Conservation (phyloP, 2,329 filamentous ascomycete genomes). For the Septoria petroselini region DNA sequence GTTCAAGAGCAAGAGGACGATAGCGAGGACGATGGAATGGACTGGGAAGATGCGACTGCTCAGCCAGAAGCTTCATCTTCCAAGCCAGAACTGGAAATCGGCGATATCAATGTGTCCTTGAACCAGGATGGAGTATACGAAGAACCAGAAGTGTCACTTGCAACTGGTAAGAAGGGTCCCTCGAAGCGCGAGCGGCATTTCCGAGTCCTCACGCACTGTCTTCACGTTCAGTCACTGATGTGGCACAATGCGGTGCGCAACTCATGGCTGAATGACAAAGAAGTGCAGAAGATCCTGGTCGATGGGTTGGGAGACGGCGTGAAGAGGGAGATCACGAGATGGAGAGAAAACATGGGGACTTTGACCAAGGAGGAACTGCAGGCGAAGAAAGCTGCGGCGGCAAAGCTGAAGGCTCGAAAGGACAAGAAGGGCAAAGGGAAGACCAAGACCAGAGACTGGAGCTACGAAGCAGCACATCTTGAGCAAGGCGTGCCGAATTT, state of each 20-base stretch:
- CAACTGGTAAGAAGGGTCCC: conserved; percentile 69
- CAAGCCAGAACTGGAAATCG: conserved; percentile 31
- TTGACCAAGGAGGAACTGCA: conserved; percentile 39
- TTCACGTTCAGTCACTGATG: conserved; percentile 83
- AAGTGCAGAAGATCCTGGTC: conserved; percentile 72
- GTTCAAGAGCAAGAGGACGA: conserved; percentile 48
- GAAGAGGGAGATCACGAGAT: conserved; percentile 70
- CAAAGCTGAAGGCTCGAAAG: conserved; percentile 42
- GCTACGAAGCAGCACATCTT: conserved; percentile 62
- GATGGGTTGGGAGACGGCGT: conserved; percentile 67
- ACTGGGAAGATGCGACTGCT: conserved; percentile 55
- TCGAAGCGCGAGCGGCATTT: conserved; percentile 80
- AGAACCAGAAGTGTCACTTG: conserved; percentile 42
- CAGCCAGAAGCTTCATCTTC: conserved; percentile 33
- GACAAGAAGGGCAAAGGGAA: conserved; percentile 42
- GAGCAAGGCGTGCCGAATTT: conserved; percentile 71
- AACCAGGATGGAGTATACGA: conserved; percentile 42
- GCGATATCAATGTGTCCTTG: conserved; percentile 37
- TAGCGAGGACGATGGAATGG: conserved; percentile 55
- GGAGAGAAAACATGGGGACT: conserved; percentile 66
- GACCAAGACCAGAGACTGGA: conserved; percentile 65
- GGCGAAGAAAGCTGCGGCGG: conserved; percentile 36
- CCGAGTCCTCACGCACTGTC: conserved; percentile 73
- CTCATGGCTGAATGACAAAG: conserved; percentile 73
- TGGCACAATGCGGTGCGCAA: conserved; percentile 89